Conservation (phyloP, 495 filamentous ascomycete genomes). For the Neurospora intermedia region DNA sequence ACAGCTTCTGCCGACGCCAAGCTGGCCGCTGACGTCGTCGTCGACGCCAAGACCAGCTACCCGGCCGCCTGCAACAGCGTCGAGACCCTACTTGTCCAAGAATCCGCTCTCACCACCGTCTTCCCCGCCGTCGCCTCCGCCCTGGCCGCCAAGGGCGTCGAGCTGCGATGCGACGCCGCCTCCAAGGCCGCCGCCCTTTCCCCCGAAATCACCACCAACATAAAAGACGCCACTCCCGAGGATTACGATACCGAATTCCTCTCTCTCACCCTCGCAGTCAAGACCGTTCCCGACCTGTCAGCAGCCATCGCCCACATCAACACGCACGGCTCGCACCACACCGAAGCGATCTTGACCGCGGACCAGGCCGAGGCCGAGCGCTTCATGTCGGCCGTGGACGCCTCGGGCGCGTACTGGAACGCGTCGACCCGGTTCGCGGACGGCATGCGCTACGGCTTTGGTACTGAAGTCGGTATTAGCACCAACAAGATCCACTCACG, state of each 20-base stretch:
- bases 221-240: no score
- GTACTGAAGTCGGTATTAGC: slow-evolving; percentile 94
- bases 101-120: slow-evolving; percentile 53
- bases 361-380: slow-evolving; percentile 51
- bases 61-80: slow-evolving; percentile 93
- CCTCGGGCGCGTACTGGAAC: slow-evolving; percentile 94
- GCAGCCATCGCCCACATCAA: slow-evolving; percentile 85
- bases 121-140: slow-evolving; percentile 61
- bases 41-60: slow-evolving; percentile 90
- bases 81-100: slow-evolving; percentile 81
- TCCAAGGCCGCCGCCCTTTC: slow-evolving; percentile 41
- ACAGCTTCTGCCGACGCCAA: slow-evolving; percentile 63
- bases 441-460: slow-evolving; percentile 94
- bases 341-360: slow-evolving; percentile 77
- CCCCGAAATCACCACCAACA: slow-evolving; percentile 11
- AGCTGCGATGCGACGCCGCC: slow-evolving; percentile 66
- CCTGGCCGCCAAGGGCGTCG: slow-evolving; percentile 65
- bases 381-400: slow-evolving; percentile 80
- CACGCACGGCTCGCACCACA: slow-evolving; percentile 84
- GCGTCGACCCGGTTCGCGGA: slow-evolving; percentile 89
- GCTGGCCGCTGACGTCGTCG: slow-evolving; percentile 64
- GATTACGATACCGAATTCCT: slow-evolving; percentile 79
- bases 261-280: slow-evolving; percentile 72
- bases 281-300: slow-evolving; percentile 56
- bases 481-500: slow-evolving; percentile 97